Evolutionary conservation across 2,329 filamentous ascomycete species (phyloP).

Genomic region (Lanzia echinophila): DNA sequence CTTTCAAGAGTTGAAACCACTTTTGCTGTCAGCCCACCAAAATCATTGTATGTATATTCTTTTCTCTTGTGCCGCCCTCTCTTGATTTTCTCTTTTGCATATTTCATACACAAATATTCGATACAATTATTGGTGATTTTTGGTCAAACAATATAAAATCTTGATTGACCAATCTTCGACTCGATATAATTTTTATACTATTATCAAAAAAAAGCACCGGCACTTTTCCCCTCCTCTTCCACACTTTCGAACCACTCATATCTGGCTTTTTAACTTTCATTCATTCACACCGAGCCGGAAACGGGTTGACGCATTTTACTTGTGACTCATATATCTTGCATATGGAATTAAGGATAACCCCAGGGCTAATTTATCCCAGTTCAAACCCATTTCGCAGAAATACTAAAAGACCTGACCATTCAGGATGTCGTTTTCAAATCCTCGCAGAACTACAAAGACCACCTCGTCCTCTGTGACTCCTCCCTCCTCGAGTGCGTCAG

Average conservation of each 20-base stretch:
- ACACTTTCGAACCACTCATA: background rate
- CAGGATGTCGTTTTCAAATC: constrained; percentile 30
- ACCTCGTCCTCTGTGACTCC: constrained; percentile 38
- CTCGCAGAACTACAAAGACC: constrained; percentile 32
- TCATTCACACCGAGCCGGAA: background rate
- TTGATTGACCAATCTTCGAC: background rate
- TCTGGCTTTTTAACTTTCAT: background rate
- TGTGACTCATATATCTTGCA: constrained; percentile 27
- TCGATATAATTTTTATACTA: background rate
- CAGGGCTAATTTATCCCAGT: constrained; percentile 26
- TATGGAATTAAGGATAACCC: constrained; percentile 18
- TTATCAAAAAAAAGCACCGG: background rate
- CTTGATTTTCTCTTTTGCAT: background rate
- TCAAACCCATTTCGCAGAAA: constrained; percentile 12
- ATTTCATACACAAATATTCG: background rate
- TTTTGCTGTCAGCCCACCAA: too few relatives aligned
- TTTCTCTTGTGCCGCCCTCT: background rate
- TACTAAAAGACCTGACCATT: constrained; percentile 20
- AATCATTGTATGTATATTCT: background rate
- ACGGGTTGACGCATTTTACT: constrained; percentile 1
- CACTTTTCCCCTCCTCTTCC: background rate
- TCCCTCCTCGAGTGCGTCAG: constrained; percentile 35
- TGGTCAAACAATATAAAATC: background rate
- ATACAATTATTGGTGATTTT: background rate
- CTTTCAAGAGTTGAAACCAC: too few relatives aligned